These are phyloP conservation scores for Diaporthe sp. DNA, from an alignment of 2,329 filamentous ascomycete genomes.

Conservation along the genomic window DNA sequence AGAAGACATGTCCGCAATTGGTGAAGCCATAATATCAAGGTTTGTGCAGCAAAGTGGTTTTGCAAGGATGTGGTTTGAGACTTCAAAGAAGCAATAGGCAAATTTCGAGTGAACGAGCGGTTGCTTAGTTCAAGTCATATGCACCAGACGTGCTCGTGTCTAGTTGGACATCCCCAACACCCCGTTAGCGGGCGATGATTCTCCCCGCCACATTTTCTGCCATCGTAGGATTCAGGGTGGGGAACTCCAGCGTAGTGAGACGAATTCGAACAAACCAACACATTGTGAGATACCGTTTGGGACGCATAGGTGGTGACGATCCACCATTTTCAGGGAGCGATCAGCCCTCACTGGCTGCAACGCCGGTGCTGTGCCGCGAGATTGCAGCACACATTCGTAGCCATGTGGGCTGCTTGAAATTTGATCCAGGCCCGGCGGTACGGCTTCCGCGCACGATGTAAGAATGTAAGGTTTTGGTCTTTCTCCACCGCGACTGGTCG, in stretches of 20 bases:
- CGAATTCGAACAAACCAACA: not conserved
- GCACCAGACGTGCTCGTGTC: too few relatives aligned
- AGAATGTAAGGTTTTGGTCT: not conserved
- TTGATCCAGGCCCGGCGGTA: not conserved
- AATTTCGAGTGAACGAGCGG: not conserved
- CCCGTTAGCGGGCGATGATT: not conserved
- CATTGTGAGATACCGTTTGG: not conserved
- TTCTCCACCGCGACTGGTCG: not conserved
- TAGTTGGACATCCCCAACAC: not conserved
- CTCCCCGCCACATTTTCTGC: not conserved
- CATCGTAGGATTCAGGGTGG: not conserved
- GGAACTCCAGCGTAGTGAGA: not conserved
- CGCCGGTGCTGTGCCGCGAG: not conserved
- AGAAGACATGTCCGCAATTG: slow-evolving; percentile 3
- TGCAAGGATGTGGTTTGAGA: not conserved
- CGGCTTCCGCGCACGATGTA: not conserved
- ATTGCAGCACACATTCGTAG: not conserved
- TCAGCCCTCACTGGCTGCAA: not conserved
- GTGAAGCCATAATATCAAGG: not conserved
- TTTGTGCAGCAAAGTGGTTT: too few relatives aligned
- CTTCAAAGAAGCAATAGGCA: not conserved
- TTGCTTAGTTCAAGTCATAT: not conserved
- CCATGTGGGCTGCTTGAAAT: not conserved
- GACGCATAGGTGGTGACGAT: not conserved
- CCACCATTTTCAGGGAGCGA: not conserved